Conservation (phyloP, 2,329 filamentous ascomycete species). For the Colletotrichum scovillei region DNA sequence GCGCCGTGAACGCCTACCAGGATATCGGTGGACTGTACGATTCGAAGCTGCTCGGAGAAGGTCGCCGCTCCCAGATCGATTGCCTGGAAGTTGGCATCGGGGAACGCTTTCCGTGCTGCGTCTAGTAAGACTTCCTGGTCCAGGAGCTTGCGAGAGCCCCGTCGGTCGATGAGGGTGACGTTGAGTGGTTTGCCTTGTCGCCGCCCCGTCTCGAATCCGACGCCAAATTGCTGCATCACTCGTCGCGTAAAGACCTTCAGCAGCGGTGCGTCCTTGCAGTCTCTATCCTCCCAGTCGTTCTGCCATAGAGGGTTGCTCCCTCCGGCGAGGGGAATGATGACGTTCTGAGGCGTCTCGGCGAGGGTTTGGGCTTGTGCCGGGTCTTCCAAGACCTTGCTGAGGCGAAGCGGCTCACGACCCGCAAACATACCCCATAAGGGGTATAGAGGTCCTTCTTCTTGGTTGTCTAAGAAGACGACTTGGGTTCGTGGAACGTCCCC, state of each 20-base stretch:
- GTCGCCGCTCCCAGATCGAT: conserved; percentile 50
- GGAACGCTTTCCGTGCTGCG: conserved; percentile 23
- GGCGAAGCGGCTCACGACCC: conserved; percentile 42
- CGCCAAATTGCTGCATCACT: neutral
- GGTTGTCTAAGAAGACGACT: conserved; percentile 49
- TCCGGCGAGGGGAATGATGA: conserved; percentile 54
- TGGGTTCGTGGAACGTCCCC: conserved; percentile 42
- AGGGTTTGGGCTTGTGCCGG: conserved; percentile 20
- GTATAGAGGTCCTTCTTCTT: conserved; percentile 47
- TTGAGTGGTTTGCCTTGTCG: conserved; percentile 25
- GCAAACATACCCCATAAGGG: conserved; percentile 52
- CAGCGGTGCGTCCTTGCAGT: conserved; percentile 39
- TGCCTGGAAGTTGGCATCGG: conserved; percentile 43
- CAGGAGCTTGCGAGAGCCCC: conserved; percentile 43
- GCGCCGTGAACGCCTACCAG: conserved; percentile 57
- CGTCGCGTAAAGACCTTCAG: neutral
- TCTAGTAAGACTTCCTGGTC: conserved; percentile 37
- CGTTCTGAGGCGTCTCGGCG: conserved; percentile 37
- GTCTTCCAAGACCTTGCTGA: conserved; percentile 39
- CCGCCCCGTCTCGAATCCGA: neutral
- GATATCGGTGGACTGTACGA: conserved; percentile 51
- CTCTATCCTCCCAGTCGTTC: conserved; percentile 48
- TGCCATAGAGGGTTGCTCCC: conserved; percentile 55
- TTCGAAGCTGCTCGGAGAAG: conserved; percentile 48
- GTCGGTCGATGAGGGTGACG: conserved; percentile 51